A percentile compares a stretch with the other conserved stretches of the same genome.
Evolutionary conservation across 1,284 basidiomycete genomes (phyloP).

Genomic region (Marasmius fiardii): DNA sequence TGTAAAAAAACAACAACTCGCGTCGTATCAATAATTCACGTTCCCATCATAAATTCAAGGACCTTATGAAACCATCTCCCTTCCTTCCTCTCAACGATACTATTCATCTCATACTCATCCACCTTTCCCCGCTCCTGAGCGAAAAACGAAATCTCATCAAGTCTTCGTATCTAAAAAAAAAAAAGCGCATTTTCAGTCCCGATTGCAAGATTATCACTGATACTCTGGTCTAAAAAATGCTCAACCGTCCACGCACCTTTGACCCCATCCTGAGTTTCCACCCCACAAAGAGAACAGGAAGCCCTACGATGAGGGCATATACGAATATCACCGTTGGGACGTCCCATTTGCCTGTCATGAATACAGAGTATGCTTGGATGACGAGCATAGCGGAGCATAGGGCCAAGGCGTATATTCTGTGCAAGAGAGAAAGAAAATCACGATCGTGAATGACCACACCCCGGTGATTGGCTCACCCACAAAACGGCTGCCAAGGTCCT

Average conservation of each 20-base stretch:
- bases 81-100: background rate
- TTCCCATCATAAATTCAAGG: constrained; percentile 31
- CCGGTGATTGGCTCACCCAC: constrained; percentile 41
- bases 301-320: constrained; percentile 51
- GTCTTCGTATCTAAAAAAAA: constrained; percentile 28
- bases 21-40: no score
- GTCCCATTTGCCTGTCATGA: constrained; percentile 54
- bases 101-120: constrained; percentile 34
- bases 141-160: constrained; percentile 37
- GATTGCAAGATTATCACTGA: no score
- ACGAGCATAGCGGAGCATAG: constrained; percentile 51
- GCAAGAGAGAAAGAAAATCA: no score
- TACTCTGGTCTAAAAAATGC: no score
- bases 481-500: constrained; percentile 46
- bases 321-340: constrained; percentile 55
- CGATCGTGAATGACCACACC: no score
- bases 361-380: constrained; percentile 49
- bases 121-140: constrained; percentile 32
- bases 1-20: no score
- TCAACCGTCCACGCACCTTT: constrained; percentile 26
- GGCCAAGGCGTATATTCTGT: constrained; percentile 37
- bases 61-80: constrained; percentile 40
- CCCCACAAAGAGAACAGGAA: constrained; percentile 46
- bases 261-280: constrained; percentile 64
- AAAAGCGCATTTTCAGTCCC: no score